These are phyloP conservation scores for Kwoniella shandongensis DNA, from an alignment of 768 basidiomycete species.

Conservation along the genomic window DNA sequence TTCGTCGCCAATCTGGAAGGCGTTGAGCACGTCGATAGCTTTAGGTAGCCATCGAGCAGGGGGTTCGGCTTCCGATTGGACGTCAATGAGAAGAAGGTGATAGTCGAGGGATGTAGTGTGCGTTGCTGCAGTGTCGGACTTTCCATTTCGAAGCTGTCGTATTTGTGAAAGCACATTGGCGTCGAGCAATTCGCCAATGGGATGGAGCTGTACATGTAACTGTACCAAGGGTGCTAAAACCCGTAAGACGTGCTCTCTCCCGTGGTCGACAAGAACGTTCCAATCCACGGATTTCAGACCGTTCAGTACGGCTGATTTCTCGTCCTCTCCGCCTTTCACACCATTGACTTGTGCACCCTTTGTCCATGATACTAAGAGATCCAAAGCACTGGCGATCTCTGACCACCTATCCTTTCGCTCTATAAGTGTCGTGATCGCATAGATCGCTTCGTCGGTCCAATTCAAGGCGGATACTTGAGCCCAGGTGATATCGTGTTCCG, in stretches of 20 bases:
- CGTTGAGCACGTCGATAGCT: slow-evolving; percentile 8
- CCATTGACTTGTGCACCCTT: slow-evolving; percentile 76
- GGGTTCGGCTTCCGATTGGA: not conserved
- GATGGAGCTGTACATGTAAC: not conserved
- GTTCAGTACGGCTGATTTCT: slow-evolving; percentile 55
- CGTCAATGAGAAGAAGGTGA: slow-evolving; percentile 4
- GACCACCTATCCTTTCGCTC: not conserved
- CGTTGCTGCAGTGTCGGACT: not conserved
- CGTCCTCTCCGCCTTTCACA: slow-evolving; percentile 64
- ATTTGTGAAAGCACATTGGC: not conserved
- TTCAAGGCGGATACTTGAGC: slow-evolving; percentile 76
- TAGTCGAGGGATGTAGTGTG: slow-evolving; percentile 2
- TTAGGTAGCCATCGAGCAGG: slow-evolving; percentile 1
- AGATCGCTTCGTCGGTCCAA: slow-evolving; percentile 62
- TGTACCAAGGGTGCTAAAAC: slow-evolving; percentile 6
- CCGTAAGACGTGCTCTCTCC: not conserved
- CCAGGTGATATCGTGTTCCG: slow-evolving; percentile 85
- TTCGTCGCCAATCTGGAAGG: slow-evolving; percentile 71
- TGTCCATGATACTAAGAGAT: slow-evolving; percentile 66
- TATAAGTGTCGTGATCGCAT: not conserved
- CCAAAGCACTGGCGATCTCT: slow-evolving; percentile 56
- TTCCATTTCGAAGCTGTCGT: not conserved
- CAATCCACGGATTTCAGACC: slow-evolving; percentile 14
- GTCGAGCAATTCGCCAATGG: slow-evolving; percentile 1
- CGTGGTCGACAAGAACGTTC: not conserved